Conservation (phyloP, 352 stramenopile genomes). For the Aphanomyces invadans region DNA sequence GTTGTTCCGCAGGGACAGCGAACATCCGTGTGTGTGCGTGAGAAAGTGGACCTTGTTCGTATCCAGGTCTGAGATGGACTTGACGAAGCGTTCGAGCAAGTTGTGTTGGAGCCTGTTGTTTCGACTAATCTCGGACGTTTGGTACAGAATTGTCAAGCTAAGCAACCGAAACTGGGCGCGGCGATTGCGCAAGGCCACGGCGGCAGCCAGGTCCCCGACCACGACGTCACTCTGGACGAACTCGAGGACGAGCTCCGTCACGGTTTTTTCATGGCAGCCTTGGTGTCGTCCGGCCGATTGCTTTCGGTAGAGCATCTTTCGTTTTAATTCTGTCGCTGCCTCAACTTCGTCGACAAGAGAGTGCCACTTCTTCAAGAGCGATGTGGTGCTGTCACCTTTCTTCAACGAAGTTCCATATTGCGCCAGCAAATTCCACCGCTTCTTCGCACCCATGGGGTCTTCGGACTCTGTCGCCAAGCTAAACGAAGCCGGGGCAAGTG, state of each 20-base stretch:
- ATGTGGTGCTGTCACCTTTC: slow-evolving; percentile 36
- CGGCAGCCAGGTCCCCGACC: slow-evolving; percentile 39
- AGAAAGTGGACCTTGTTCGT: slow-evolving; percentile 46
- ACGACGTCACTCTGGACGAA: slow-evolving; percentile 80
- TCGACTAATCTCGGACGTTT: slow-evolving; percentile 29
- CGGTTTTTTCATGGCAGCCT: slow-evolving; percentile 43
- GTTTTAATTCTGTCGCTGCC: slow-evolving; percentile 60
- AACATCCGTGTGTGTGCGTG: slow-evolving; percentile 43
- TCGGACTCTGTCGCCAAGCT: slow-evolving; percentile 28
- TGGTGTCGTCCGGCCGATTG: slow-evolving; percentile 61
- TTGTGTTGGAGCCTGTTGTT: slow-evolving; percentile 31
- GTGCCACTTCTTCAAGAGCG: slow-evolving; percentile 70
- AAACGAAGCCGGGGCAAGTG: slow-evolving; percentile 68
- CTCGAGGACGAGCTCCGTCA: slow-evolving; percentile 75
- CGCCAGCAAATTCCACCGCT: slow-evolving; percentile 55
- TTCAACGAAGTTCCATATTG: slow-evolving; percentile 64
- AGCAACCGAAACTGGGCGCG: slow-evolving; percentile 39
- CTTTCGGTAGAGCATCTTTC: slow-evolving; percentile 62
- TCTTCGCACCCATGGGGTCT: slow-evolving; percentile 55
- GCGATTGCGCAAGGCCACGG: slow-evolving; percentile 42
- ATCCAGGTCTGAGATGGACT: slow-evolving; percentile 38
- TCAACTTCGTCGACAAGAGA: slow-evolving; percentile 69
- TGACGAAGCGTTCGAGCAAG: slow-evolving; percentile 43
- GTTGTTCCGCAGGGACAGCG: slow-evolving; percentile 35
- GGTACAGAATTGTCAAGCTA: slow-evolving; percentile 42